Percentiles rank a stretch among this genome's conserved stretches.
Evolutionary conservation across 169 alveolate species (phyloP).

Genomic region (Plasmodium cynomolgi): DNA sequence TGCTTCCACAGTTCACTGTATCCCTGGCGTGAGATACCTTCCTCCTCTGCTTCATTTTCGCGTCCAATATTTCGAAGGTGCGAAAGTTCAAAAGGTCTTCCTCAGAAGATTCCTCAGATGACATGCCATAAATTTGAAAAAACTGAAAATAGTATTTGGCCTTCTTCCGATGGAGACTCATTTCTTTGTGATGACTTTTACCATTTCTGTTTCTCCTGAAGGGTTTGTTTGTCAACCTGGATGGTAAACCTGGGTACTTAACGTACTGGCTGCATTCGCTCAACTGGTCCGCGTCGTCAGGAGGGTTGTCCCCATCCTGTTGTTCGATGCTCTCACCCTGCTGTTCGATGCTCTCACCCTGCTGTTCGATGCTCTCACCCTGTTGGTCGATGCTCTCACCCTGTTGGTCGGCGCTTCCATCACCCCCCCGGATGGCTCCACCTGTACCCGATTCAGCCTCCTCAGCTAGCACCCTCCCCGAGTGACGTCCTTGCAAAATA

Average conservation of each 20-base stretch:
- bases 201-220: not conserved
- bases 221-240: not conserved
- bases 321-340: too few relatives aligned
- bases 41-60: not conserved
- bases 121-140: conserved; percentile 42
- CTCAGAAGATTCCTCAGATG: conserved; percentile 48
- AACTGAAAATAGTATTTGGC: conserved; percentile 32
- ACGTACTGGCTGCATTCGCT: not conserved
- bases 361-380: not conserved
- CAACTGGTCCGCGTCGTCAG: not conserved
- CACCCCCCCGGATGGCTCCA: not conserved
- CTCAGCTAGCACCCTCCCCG: not conserved
- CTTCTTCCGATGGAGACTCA: conserved; percentile 7
- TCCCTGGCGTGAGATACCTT: not conserved
- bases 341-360: not conserved
- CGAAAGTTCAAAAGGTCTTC: not conserved
- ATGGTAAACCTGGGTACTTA: not conserved
- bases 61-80: not conserved
- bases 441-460: not conserved
- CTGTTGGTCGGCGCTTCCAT: too few relatives aligned
- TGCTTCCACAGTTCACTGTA: not conserved
- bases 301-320: not conserved
- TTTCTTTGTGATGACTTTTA: not conserved
- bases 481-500: not conserved
- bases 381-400: not conserved